Percentiles rank a stretch among this genome's conserved stretches.
Conservation (phyloP, 495 filamentous ascomycete species). For the Cenococcum geophilum region DNA sequence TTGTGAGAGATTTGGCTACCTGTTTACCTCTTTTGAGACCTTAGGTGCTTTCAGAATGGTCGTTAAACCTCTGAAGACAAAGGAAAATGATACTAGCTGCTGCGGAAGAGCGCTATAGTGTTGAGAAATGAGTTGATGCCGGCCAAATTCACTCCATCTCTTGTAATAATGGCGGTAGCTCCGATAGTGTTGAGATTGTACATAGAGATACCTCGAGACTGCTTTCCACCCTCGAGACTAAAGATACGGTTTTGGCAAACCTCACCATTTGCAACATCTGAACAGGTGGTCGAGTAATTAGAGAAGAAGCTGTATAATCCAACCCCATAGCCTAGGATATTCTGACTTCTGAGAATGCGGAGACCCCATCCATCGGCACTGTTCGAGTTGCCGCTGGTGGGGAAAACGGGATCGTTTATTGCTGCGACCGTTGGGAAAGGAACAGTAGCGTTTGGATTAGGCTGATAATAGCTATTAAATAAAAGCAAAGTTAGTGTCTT, state of each 20-base stretch:
- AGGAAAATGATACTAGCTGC: neutral
- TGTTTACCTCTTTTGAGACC: too few relatives aligned
- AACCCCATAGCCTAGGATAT: conserved; percentile 51
- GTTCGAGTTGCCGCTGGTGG: conserved; percentile 42
- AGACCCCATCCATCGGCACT: conserved; percentile 61
- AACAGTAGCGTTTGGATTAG: conserved; percentile 53
- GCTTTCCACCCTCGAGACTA: conserved; percentile 42
- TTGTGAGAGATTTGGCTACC: too few relatives aligned
- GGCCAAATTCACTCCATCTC: conserved; percentile 48
- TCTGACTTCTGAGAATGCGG: conserved; percentile 52
- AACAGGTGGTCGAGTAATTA: conserved; percentile 40
- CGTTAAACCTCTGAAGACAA: too few relatives aligned
- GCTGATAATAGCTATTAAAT: conserved; percentile 48
- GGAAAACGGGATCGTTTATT: conserved; percentile 38
- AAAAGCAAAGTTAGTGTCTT: neutral
- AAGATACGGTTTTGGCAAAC: conserved; percentile 60
- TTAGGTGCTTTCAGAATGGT: too few relatives aligned
- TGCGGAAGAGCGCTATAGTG: conserved; percentile 47
- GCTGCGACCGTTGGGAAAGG: conserved; percentile 48
- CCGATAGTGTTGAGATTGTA: conserved; percentile 51
- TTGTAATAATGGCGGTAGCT: conserved; percentile 42
- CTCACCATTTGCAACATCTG: conserved; percentile 43
- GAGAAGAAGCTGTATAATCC: conserved; percentile 38
- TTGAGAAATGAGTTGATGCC: conserved; percentile 47
- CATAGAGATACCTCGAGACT: conserved; percentile 33